phyloP scores from a whole-genome alignment of 192 early-diverging fungal species.

The Oehlia diaphana region DNA sequence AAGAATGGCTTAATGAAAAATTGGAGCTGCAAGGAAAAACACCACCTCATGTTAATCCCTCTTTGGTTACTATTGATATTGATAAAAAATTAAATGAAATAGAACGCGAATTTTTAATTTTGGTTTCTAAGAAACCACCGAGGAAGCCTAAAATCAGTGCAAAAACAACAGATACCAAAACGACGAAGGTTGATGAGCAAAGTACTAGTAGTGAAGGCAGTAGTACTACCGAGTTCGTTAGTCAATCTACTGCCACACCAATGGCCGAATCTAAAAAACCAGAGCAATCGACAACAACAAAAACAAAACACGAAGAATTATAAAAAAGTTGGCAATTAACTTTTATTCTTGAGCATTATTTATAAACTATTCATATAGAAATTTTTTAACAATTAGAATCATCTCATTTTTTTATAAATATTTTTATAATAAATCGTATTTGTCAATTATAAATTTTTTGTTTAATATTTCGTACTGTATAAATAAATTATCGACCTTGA shows the following conservation, averaged over 20 bases:
- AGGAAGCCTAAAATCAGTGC: constrained; percentile 44
- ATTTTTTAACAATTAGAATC: too few relatives aligned
- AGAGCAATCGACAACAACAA: background rate
- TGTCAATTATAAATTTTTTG: too few relatives aligned
- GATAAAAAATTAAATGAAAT: constrained; percentile 50
- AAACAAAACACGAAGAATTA: background rate
- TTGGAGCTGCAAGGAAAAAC: constrained; percentile 60
- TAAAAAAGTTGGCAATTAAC: background rate
- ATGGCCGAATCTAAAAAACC: background rate
- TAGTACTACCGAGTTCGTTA: constrained; percentile 17
- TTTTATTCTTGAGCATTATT: too few relatives aligned
- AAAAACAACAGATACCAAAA: constrained; percentile 1
- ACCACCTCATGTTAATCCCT: constrained; percentile 60
- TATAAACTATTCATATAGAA: too few relatives aligned
- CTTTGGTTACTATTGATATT: constrained; percentile 58
- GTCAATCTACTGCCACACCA: constrained; percentile 20
- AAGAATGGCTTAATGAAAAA: constrained; percentile 68
- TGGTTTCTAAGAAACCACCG: constrained; percentile 61
- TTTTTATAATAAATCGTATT: too few relatives aligned
- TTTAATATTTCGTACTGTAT: too few relatives aligned
- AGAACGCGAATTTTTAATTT: constrained; percentile 51
- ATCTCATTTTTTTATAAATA: too few relatives aligned
- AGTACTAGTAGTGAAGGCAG: background rate
- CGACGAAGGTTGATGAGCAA: background rate
- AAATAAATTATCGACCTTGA: too few relatives aligned